Base-by-base conservation (phyloP, 2,329 filamentous ascomycete genomes). In the Tolypocladium pustulatum region DNA sequence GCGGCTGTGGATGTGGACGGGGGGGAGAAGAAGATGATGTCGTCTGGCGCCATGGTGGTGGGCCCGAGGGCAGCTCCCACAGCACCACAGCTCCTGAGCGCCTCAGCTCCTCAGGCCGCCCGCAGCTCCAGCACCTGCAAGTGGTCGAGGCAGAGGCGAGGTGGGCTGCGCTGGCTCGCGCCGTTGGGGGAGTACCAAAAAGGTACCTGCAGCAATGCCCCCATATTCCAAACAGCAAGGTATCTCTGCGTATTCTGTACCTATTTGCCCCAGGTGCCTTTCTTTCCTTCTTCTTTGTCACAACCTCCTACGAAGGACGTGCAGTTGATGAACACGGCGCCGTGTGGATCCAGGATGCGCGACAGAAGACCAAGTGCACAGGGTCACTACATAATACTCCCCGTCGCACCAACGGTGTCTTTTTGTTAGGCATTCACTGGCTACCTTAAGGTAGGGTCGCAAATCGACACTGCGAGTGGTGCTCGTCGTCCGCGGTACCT, bases 11-110 rank as follows among this genome's bases (percentile, higher is more conserved):
- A 59, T 59, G 62, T 59, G 56, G 60, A 60, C 61, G 61, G 59
- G 58, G 61, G 61, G 58, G 59, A 59, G 57, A 58, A 58, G 60
- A 61, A 9, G 58, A 65, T 67, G 65, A 65, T 67, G 65, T 65
- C 64, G 65, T 65, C 65, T 64, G 60, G 61, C 60, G 60, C 58
- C 52, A 52, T 46, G 49, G 59, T 58, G 58, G 63, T 61, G 62
- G 62, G 60, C 58, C 60, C 43, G 55, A 65, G 63, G 59, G 64
- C 58, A 62, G 61, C 63, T 55, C 27, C 57, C 60, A 56, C 55
- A 59, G 43, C 38, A 41, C 38, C 38, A 15, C 15, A 41, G 38
- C 38, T 7, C 38, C 38, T 41, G 20, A n/a, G 38, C 25, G 25
- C 36, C 53, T 38, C 32, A 54, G 52, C 51, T 34, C 25, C 51